A percentile compares a stretch with the other conserved stretches of the same genome.
Conservation (phyloP, 1,284 basidiomycete species). For the Ceratobasidium sp. region DNA sequence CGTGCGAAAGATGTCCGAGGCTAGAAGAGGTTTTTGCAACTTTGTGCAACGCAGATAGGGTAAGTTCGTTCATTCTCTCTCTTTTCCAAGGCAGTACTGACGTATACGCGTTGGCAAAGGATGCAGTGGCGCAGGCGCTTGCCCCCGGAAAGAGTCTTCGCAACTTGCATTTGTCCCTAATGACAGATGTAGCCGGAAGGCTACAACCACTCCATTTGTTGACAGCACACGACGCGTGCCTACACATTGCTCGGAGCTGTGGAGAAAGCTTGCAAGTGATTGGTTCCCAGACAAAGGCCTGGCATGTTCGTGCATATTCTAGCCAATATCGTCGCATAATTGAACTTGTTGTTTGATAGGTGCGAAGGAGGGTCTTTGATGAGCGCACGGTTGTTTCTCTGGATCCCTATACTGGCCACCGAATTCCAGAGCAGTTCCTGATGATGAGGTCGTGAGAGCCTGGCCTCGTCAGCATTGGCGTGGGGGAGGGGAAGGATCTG, state of each 20-base stretch:
- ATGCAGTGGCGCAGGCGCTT: constrained; percentile 13
- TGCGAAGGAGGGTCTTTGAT: not conserved
- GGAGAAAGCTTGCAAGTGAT: constrained; percentile 5
- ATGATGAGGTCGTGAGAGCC: constrained; percentile 19
- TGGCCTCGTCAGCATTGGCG: not conserved
- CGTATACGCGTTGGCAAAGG: not conserved
- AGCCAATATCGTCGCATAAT: too few species aligned
- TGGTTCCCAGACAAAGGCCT: constrained; percentile 22
- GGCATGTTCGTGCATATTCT: constrained; percentile 6
- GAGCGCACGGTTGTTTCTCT: not conserved
- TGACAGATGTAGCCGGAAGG: constrained; percentile 11
- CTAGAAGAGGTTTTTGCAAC: constrained; percentile 22
- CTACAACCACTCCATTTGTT: constrained; percentile 6
- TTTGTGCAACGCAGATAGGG: constrained; percentile 2
- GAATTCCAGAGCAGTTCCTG: constrained; percentile 33
- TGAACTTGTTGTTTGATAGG: not conserved
- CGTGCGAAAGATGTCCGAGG: not conserved
- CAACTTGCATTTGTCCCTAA: constrained; percentile 15
- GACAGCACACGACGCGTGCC: constrained; percentile 11
- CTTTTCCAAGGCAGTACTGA: too few species aligned
- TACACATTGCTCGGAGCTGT: constrained; percentile 17
- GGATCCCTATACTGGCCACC: constrained; percentile 9
- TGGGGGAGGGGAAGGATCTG: not conserved
- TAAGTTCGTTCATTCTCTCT: not conserved
- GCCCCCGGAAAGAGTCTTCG: constrained; percentile 14